Conservation (phyloP, 2,329 filamentous ascomycete genomes). For the Aspergillus fumigatus region DNA sequence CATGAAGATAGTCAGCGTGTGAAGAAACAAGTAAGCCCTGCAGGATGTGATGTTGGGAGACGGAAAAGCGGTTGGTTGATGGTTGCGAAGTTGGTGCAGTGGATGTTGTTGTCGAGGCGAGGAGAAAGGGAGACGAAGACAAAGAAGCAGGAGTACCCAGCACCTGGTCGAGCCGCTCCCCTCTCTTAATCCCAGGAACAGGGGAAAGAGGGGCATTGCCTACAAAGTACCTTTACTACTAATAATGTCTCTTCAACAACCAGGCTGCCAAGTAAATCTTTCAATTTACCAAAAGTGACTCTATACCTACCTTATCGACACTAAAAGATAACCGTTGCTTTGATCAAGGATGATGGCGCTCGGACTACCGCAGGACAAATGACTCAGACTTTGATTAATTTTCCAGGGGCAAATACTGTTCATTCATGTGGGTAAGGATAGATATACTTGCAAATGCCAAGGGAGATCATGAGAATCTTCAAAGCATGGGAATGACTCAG, state of each 20-base stretch:
- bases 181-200: background rate
- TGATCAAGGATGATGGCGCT: no score
- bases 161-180: background rate
- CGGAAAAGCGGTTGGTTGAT: background rate
- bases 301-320: background rate
- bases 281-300: no score
- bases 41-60: background rate
- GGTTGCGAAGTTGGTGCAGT: background rate
- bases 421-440: background rate
- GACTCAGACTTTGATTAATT: background rate
- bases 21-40: background rate
- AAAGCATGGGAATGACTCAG: background rate
- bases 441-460: background rate
- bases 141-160: no score
- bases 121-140: background rate
- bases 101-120: background rate
- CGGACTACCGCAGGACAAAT: no score
- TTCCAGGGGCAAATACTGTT: background rate
- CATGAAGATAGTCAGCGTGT: slow-evolving; percentile 4
- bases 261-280: no score
- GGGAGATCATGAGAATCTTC: background rate
- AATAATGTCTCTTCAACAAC: no score
- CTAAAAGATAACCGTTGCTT: background rate
- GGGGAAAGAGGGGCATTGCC: background rate
- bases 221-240: background rate